Base-by-base conservation (phyloP, 306 rosid genomes). In the Vigna hirtella region DNA sequence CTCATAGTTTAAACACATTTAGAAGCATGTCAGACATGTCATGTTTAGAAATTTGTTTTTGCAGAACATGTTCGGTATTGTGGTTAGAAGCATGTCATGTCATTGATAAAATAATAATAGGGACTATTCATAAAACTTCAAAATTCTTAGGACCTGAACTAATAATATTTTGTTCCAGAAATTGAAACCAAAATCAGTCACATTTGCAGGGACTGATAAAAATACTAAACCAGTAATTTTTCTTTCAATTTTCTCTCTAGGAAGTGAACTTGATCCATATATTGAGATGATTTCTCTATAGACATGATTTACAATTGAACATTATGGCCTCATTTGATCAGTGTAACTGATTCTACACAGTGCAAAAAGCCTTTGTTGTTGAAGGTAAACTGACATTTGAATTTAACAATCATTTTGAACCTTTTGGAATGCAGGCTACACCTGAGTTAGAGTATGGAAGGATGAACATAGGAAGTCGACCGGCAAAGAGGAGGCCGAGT, bases 371-470 rank as follows among this genome's bases (percentile, higher is more conserved):
- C 0, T 2, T 56, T 16, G 12, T 22, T 56, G 63, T 56, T 50
- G 34, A 5, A 58, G 65, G 65, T 22, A 61, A 61, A 30, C 43
- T 30, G 13, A 14, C 14, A 62, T 30, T 62, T 62, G 43, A 62
- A 15, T 62, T 62, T 62, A 48, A 66, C 58, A 69, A 74, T 73
- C 14, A 58, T 38, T 48, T 9, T n/a, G 24, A 72, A 55, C 51
- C 14, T 72, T 74, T 26, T 5, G 62, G 72, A 79, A 85, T 84
- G 59, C 71, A 94, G 98, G 98, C 98, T 30, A 94, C 97, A 70
- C 98, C 98, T 12, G 98, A 94, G 89, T 78, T 90, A 85, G 98
- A 94, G 86, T 94, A 94, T 70, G 98, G 98, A 18, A 83, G 98
- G 69, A 94, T 94, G 98, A 94, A 94, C 68, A 94, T 94, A 45